Evolutionary conservation across 2,329 filamentous ascomycete genomes (phyloP).

Genomic region (Zasmidium citrigriseum): DNA sequence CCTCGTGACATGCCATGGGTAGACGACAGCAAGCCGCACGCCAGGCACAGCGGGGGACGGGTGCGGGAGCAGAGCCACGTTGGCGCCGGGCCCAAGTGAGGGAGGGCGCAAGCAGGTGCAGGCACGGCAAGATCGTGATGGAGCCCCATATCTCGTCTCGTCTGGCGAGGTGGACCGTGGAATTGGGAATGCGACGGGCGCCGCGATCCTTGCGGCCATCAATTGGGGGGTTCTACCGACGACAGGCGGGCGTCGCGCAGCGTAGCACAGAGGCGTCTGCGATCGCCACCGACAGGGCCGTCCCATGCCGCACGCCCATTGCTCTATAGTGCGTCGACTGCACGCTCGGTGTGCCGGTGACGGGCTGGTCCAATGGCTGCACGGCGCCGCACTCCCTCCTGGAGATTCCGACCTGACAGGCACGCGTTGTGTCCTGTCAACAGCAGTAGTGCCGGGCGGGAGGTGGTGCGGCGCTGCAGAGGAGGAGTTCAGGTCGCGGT

Average conservation of each 20-base stretch:
- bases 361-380: background rate
- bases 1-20: conserved; percentile 9
- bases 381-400: conserved; percentile 7
- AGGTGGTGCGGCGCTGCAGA: conserved; percentile 1
- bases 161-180: conserved; percentile 14
- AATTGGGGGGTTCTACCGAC: conserved; percentile 2
- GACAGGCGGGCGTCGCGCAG: conserved; percentile 18
- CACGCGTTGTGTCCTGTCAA: conserved; percentile 25
- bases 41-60: conserved; percentile 15
- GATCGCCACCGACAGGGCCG: conserved; percentile 14
- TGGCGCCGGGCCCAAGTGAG: conserved; percentile 9
- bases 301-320: conserved; percentile 4
- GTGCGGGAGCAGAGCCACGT: conserved; percentile 18
- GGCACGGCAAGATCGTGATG: conserved; percentile 14
- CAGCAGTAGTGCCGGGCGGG: conserved; percentile 21
- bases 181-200: conserved; percentile 16
- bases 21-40: conserved; percentile 11
- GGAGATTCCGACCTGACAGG: conserved; percentile 24
- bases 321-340: conserved; percentile 1
- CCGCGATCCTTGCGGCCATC: conserved; percentile 22
- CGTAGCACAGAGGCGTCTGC: conserved; percentile 14
- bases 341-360: conserved; percentile 6
- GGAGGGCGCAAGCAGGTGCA: conserved; percentile 14
- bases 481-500: background rate
- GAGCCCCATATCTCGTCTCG: conserved; percentile 7